These are phyloP conservation scores for Cladosporium sp. DNA, from an alignment of 2,329 filamentous ascomycete genomes.

Conservation along the genomic window DNA sequence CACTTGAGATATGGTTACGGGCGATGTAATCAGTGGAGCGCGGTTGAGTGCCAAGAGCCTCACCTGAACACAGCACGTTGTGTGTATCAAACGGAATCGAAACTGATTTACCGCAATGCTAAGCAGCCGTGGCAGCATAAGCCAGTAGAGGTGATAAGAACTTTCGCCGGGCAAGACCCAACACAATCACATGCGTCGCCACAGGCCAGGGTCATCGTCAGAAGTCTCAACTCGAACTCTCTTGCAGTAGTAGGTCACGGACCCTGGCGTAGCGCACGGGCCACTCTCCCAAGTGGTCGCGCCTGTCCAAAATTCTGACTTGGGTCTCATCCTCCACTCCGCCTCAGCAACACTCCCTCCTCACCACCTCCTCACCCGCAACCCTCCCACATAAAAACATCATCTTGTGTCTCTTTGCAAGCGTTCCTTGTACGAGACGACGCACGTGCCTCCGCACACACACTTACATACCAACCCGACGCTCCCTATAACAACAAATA, in stretches of 20 bases:
- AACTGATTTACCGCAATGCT: neutral
- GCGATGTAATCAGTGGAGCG: neutral
- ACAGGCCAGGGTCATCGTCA: neutral
- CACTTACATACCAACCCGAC: constrained; percentile 4
- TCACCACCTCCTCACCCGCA: neutral
- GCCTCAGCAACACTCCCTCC: neutral
- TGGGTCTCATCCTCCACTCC: neutral
- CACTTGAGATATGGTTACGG: neutral
- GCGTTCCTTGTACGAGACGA: constrained; percentile 14
- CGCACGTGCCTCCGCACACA: constrained; percentile 11
- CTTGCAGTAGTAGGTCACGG: neutral
- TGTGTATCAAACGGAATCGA: neutral
- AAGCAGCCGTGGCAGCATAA: neutral
- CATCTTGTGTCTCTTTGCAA: constrained; percentile 14
- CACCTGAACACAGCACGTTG: neutral
- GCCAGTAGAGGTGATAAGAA: neutral
- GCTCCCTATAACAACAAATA: constrained; percentile 1
- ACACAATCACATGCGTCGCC: neutral
- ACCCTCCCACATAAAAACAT: neutral
- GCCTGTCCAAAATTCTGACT: neutral
- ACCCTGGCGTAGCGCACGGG: no score
- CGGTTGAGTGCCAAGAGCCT: neutral
- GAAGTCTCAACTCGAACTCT: neutral
- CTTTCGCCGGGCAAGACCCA: neutral
- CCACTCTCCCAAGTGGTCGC: neutral